phyloP scores from a whole-genome alignment of 345 rosid genomes.

The Salix udensis region DNA sequence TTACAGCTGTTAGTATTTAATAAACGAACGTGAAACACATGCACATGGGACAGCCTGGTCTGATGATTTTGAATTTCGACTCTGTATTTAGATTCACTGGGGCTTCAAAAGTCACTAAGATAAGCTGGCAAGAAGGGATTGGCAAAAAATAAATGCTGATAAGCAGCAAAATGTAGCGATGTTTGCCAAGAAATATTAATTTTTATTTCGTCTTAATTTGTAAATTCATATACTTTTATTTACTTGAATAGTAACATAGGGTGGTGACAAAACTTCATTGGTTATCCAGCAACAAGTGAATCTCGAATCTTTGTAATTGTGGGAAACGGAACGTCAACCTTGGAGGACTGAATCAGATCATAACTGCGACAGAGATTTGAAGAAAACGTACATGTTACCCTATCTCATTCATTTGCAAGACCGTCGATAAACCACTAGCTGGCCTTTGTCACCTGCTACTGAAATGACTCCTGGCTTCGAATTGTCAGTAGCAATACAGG shows the following conservation, averaged over 20 bases:
- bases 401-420: neutral
- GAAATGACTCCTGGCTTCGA: constrained; percentile 49
- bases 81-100: neutral
- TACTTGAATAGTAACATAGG: too few relatives aligned
- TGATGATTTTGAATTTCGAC: neutral
- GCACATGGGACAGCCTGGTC: neutral
- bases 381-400: neutral
- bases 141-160: neutral
- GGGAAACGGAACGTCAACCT: neutral
- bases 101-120: neutral
- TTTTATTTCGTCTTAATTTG: too few relatives aligned
- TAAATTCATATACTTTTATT: too few relatives aligned
- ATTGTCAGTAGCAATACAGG: constrained; percentile 68
- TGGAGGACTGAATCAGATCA: neutral
- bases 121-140: neutral
- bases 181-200: neutral
- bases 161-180: neutral
- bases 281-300: neutral
- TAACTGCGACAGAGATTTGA: neutral
- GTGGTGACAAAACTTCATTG: neutral
- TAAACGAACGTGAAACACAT: neutral
- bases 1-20: too few relatives aligned
- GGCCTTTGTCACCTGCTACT: constrained; percentile 54
- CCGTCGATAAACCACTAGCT: constrained; percentile 53
- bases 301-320: neutral